Percentiles rank a stretch among this genome's conserved stretches.
These are phyloP conservation scores for Pholiota conissans DNA, from an alignment of 768 basidiomycete species.

Conservation along the genomic window DNA sequence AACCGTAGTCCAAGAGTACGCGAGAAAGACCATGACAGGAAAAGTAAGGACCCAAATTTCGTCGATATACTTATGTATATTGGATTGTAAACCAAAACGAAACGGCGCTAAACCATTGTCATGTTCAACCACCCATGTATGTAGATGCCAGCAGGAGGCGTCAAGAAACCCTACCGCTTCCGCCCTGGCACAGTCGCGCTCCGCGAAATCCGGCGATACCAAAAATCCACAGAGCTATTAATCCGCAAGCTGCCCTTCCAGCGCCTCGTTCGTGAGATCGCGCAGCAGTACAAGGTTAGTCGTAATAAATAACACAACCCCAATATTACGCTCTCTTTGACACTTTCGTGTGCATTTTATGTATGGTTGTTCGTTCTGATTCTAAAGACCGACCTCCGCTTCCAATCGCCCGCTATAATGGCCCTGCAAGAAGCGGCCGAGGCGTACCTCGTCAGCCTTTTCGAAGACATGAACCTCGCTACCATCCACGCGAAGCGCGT, in stretches of 20 bases:
- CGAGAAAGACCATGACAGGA: neutral
- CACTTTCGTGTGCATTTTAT: no score
- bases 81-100: no score
- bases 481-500: constrained; percentile 87
- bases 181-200: constrained; percentile 21
- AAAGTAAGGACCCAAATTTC: neutral
- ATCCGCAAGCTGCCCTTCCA: constrained; percentile 25
- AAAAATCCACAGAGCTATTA: constrained; percentile 19
- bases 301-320: no score
- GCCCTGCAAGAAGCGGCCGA: constrained; percentile 87
- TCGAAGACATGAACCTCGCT: constrained; percentile 75
- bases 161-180: constrained; percentile 37
- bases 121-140: neutral
- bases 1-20: neutral
- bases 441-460: constrained; percentile 75
- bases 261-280: constrained; percentile 24
- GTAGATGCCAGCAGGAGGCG: constrained; percentile 26
- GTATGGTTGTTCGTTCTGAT: no score
- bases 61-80: no score
- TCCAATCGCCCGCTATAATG: constrained; percentile 78
- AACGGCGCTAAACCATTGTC: neutral
- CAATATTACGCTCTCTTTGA: neutral
- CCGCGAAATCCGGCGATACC: constrained; percentile 23
- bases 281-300: constrained; percentile 17
- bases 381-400: constrained; percentile 59